A percentile compares a stretch with the other conserved stretches of the same genome.
Conservation (phyloP, 169 alveolate species). For the Plasmodium malariae region DNA sequence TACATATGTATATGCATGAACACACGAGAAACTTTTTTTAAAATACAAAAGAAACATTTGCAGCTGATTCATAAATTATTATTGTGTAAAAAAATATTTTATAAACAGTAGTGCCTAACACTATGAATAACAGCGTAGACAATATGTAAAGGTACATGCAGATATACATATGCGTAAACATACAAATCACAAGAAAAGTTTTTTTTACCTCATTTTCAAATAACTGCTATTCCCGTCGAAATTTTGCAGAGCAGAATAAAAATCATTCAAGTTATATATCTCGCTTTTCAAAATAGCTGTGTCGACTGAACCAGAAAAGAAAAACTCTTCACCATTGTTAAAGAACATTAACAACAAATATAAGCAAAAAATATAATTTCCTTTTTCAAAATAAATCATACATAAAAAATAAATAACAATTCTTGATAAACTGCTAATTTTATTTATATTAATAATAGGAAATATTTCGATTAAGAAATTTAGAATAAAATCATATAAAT, state of each 20-base stretch:
- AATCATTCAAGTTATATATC: constrained; percentile 3
- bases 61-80: too few relatives aligned
- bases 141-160: too few relatives aligned
- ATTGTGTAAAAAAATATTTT: too few relatives aligned
- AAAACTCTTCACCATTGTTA: constrained; percentile 1
- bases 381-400: constrained; percentile 51
- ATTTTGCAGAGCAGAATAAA: not conserved
- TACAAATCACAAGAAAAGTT: too few relatives aligned
- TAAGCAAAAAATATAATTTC: constrained; percentile 28
- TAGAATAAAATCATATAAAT: constrained; percentile 40
- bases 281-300: not conserved
- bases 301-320: constrained; percentile 10
- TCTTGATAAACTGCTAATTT: constrained; percentile 29
- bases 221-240: not conserved
- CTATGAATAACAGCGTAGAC: too few relatives aligned
- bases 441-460: constrained; percentile 22
- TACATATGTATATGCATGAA: not conserved
- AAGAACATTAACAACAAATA: constrained; percentile 36
- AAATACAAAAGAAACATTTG: not conserved
- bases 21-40: too few relatives aligned
- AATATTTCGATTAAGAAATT: constrained; percentile 61
- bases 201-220: constrained; percentile 23
- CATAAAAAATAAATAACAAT: constrained; percentile 63
- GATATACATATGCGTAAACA: too few relatives aligned
- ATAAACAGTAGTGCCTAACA: too few relatives aligned